These are phyloP conservation scores for Zasmidium angulare DNA, from an alignment of 2,329 filamentous ascomycete genomes.

Conservation along the genomic window DNA sequence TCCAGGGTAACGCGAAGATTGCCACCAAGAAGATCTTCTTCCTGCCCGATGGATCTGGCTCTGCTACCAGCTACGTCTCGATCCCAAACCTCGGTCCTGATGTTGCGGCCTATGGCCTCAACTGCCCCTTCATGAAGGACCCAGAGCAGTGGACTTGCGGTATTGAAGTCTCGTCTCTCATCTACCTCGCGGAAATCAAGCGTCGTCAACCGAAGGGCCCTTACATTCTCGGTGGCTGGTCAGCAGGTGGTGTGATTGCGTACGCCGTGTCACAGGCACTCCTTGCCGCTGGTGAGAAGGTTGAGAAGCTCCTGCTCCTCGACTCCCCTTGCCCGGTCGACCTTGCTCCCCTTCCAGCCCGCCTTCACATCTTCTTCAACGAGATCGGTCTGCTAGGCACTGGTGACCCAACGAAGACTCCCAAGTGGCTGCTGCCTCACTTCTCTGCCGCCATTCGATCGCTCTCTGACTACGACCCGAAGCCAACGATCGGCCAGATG, in stretches of 20 bases:
- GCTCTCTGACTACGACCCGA: constrained; percentile 67
- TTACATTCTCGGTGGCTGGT: constrained; percentile 57
- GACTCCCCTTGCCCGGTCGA: constrained; percentile 55
- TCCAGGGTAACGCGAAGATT: constrained; percentile 57
- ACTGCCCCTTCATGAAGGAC: constrained; percentile 70
- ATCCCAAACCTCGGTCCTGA: constrained; percentile 56
- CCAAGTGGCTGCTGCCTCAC: constrained; percentile 72
- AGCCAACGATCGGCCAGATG: constrained; percentile 62
- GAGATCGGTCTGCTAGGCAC: constrained; percentile 70
- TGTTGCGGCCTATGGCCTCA: constrained; percentile 56
- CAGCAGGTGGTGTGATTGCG: constrained; percentile 56
- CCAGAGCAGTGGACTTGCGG: constrained; percentile 66
- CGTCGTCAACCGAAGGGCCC: constrained; percentile 66
- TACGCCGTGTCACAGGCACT: constrained; percentile 53
- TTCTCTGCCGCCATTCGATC: constrained; percentile 68
- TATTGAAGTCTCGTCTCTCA: constrained; percentile 63
- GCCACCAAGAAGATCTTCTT: constrained; percentile 57
- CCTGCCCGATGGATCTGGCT: constrained; percentile 55
- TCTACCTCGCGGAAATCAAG: constrained; percentile 69
- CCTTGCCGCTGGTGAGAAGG: constrained; percentile 48
- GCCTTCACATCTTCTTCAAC: constrained; percentile 71
- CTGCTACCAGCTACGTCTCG: constrained; percentile 67
- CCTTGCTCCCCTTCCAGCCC: constrained; percentile 51
- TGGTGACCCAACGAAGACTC: constrained; percentile 58
- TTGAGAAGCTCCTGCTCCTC: constrained; percentile 53